Base-by-base conservation (phyloP, 1,284 basidiomycete species). In the Ustilago vetiveriae region DNA sequence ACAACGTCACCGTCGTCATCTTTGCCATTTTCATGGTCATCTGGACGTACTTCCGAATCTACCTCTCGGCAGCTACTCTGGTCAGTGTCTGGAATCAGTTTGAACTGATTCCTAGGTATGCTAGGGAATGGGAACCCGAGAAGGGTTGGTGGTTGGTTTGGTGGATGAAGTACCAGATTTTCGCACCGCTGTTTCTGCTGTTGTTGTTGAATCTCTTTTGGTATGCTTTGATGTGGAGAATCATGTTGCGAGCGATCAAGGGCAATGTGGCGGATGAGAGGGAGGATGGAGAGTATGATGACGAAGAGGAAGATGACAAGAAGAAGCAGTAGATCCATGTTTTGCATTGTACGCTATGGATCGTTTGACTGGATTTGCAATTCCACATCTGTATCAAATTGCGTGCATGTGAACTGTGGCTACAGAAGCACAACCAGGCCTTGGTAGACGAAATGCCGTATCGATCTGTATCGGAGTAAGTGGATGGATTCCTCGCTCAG, bases 31-130 rank as follows among this genome's bases (percentile, higher is more conserved):
- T 81, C 24, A 80, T 81, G 74, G 59, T 68, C 30, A 54, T 80
- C 53, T 81, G 79, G 79, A 71, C 78, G 26, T 98, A 98, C 83
- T 93, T 96, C 87, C 91, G 96, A 1, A 94, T 97, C 82, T 97
- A 91, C 82, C 85, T 96, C 29, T 98, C 97, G 82, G 82, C 95
- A 37, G 84, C 85, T 46, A 96, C 98, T 21, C 86, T 98, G 24
- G 90, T 87, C 85, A 94, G 92, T 1, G 90, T 97, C 1, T 94
- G 89, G 88, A 85, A 81, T 29, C 87, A 98, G 78, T 92, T 88
- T 64, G 86, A 91, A 53, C 83, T 90, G 14, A 86, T 92, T 57
- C 92, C 91, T 16, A 64, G 41, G 32, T 52, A 76, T 42, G 68
- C 79, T 2, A 55, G 66, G 19, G 62, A 72, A 19, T 81, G 77